A percentile compares a stretch with the other conserved stretches of the same genome.
Evolutionary conservation across 306 rosid genomes (phyloP).

Genomic region (Vachellia collinsii): DNA sequence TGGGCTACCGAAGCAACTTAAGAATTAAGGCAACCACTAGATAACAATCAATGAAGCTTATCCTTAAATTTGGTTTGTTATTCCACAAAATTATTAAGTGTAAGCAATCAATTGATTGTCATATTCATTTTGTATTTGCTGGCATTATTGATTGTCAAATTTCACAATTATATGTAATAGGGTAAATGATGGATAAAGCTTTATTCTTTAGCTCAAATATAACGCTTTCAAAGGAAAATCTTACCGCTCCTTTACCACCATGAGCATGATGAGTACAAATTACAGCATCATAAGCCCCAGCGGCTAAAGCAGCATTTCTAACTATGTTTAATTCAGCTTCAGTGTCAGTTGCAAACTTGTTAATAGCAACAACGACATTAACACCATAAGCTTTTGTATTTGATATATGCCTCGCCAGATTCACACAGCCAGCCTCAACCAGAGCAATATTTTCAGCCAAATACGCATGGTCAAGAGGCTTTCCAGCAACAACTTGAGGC

Average conservation of each 20-base stretch:
- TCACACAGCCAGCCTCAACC: slow-evolving; percentile 94
- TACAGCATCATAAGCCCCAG: slow-evolving; percentile 93
- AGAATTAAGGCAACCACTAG: not conserved
- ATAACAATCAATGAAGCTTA: not conserved
- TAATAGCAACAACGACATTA: slow-evolving; percentile 93
- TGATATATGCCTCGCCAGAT: slow-evolving; percentile 79
- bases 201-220: slow-evolving; percentile 29
- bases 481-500: slow-evolving; percentile 92
- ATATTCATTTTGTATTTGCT: not conserved
- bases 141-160: slow-evolving; percentile 12
- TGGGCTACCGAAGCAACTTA: not conserved
- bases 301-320: slow-evolving; percentile 67
- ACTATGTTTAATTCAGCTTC: slow-evolving; percentile 87
- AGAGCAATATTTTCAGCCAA: slow-evolving; percentile 75
- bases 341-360: slow-evolving; percentile 85
- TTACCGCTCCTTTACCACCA: slow-evolving; percentile 98
- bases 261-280: slow-evolving; percentile 94
- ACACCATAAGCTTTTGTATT: slow-evolving; percentile 82
- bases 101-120: slow-evolving; percentile 13
- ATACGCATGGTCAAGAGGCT: slow-evolving; percentile 89
- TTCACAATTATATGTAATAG: slow-evolving; percentile 13
- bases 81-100: not conserved
- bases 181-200: slow-evolving; percentile 3
- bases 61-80: not conserved
- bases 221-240: slow-evolving; percentile 36